phyloP scores from a whole-genome alignment of 345 rosid species.

The Xanthoceras sorbifolium region DNA sequence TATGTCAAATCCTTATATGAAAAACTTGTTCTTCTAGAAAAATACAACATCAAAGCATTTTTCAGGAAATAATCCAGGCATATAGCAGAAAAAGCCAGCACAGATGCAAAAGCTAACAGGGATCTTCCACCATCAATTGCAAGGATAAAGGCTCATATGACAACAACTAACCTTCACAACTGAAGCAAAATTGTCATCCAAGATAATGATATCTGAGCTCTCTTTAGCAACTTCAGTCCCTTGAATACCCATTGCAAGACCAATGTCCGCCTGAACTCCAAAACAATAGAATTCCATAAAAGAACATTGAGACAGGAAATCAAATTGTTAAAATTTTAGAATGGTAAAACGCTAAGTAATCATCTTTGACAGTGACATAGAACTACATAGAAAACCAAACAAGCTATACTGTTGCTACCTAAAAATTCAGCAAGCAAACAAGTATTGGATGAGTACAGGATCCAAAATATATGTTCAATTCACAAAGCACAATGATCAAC shows the following conservation, averaged over 20 bases:
- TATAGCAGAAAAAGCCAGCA: neutral
- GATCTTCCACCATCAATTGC: neutral
- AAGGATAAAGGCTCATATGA: neutral
- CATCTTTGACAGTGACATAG: neutral
- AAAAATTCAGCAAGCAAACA: neutral
- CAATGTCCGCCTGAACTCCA: slow-evolving; percentile 84
- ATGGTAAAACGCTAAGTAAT: neutral
- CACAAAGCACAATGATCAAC: neutral
- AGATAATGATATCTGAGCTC: slow-evolving; percentile 92
- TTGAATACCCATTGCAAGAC: slow-evolving; percentile 96
- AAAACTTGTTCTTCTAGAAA: too few relatives aligned
- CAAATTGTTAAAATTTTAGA: neutral
- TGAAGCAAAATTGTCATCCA: slow-evolving; percentile 91
- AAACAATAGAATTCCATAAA: slow-evolving; percentile 3
- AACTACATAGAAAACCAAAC: neutral
- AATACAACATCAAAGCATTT: neutral
- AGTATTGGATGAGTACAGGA: neutral
- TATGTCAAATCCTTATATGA: neutral
- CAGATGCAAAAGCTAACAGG: neutral
- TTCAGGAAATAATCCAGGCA: neutral
- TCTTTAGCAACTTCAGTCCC: slow-evolving; percentile 99
- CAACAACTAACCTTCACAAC: slow-evolving; percentile 77
- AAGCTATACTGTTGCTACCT: neutral
- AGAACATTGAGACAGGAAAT: neutral
- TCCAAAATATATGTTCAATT: neutral